Conservation (phyloP, 1,139 yeast genomes). For the Geotrichum phurueaensis region DNA sequence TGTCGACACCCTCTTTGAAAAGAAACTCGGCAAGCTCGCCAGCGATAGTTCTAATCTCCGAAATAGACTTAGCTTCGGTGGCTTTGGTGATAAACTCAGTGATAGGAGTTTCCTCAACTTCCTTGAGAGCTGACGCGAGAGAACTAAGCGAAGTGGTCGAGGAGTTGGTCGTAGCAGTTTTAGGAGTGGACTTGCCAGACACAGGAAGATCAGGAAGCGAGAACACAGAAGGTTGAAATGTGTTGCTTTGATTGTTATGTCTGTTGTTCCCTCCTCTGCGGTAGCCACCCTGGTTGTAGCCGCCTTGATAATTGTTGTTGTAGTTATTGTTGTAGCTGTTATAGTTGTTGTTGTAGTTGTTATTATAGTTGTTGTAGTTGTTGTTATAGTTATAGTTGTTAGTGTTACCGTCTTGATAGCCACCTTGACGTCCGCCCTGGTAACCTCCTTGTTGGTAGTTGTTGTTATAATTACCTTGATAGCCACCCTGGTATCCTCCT, state of each 20-base stretch:
- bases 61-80: constrained; percentile 51
- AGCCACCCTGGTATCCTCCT: constrained; percentile 1
- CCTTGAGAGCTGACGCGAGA: constrained; percentile 63
- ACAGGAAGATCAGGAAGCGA: constrained; percentile 4
- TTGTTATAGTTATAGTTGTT: not conserved
- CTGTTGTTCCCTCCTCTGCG: constrained; percentile 7
- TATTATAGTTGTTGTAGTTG: not conserved
- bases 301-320: not conserved
- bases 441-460: constrained; percentile 1
- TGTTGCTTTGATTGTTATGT: constrained; percentile 6
- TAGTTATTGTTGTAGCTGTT: not conserved
- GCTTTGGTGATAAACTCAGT: constrained; percentile 53
- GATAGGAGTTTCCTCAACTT: constrained; percentile 64
- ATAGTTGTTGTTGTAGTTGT: not conserved
- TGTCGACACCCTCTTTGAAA: constrained; percentile 43
- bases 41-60: constrained; percentile 61
- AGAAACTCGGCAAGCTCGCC: constrained; percentile 50
- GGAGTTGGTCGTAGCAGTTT: constrained; percentile 24
- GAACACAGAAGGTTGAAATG: not conserved
- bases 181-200: constrained; percentile 12
- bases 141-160: constrained; percentile 70
- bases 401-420: not conserved
- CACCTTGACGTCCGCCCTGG: constrained; percentile 2
- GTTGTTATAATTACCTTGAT: constrained; percentile 1
- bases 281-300: not conserved